Percentiles rank a stretch among this genome's conserved stretches.
Conservation (phyloP, 2,329 filamentous ascomycete genomes). For the Microdochium paspali region DNA sequence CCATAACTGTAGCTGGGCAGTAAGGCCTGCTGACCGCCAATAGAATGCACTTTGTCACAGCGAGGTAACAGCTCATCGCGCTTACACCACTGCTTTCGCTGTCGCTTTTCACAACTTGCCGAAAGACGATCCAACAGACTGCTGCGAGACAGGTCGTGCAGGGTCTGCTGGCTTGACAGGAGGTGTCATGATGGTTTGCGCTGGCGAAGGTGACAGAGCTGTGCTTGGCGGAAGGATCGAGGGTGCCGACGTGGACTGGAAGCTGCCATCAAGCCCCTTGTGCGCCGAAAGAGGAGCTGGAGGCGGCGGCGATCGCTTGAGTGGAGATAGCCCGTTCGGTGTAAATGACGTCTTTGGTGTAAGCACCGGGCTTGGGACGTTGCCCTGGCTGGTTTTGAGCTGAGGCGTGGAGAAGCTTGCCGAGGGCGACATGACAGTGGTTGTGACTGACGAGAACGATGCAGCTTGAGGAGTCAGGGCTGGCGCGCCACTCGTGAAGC, state of each 20-base stretch:
- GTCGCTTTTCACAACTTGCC: background rate
- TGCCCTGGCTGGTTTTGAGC: conserved; percentile 15
- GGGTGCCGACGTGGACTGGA: conserved; percentile 19
- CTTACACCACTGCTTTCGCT: too few species aligned
- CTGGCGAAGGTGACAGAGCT: conserved; percentile 47
- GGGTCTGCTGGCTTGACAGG: conserved; percentile 44
- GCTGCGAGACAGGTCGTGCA: conserved; percentile 13
- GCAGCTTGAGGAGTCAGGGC: conserved; percentile 14
- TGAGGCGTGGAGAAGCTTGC: conserved; percentile 20
- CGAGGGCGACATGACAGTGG: conserved; percentile 1
- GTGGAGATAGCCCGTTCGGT: conserved; percentile 39
- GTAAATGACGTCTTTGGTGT: conserved; percentile 32
- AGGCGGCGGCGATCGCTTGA: conserved; percentile 37
- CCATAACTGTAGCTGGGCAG: too few species aligned
- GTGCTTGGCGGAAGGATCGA: conserved; percentile 48
- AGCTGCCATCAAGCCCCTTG: conserved; percentile 6
- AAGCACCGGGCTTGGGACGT: conserved; percentile 14
- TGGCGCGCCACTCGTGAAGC: conserved; percentile 7
- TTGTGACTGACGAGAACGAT: conserved; percentile 8
- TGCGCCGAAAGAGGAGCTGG: conserved; percentile 13
- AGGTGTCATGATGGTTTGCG: conserved; percentile 48
- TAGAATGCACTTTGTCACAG: too few species aligned
- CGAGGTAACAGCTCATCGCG: too few species aligned
- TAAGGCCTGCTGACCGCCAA: too few species aligned
- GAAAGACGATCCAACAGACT: conserved; percentile 7